phyloP scores from a whole-genome alignment of 192 early-diverging fungal species.

The Funneliformis mosseae region DNA sequence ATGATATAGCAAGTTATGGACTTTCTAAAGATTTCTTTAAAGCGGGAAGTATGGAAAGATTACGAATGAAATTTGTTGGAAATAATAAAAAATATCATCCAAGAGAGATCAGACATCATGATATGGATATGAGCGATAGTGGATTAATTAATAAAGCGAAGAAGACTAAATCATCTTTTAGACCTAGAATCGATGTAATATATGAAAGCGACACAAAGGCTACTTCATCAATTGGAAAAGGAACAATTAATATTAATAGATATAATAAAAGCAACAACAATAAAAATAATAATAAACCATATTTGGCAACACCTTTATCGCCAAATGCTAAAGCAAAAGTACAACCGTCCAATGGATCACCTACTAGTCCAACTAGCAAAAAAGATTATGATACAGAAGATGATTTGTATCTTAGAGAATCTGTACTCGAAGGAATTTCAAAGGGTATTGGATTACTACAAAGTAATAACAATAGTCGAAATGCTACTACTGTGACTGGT shows the following conservation, averaged over 20 bases:
- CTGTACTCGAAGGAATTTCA: slow-evolving; percentile 65
- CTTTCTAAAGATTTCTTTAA: slow-evolving; percentile 59
- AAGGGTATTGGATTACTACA: slow-evolving; percentile 59
- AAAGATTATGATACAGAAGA: slow-evolving; percentile 57
- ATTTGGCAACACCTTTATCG: slow-evolving; percentile 28
- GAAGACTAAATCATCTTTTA: not conserved
- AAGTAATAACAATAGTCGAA: slow-evolving; percentile 16
- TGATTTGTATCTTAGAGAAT: slow-evolving; percentile 58
- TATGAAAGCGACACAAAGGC: slow-evolving; percentile 4
- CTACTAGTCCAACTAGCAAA: slow-evolving; percentile 31
- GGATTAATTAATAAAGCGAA: slow-evolving; percentile 38
- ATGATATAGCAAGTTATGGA: slow-evolving; percentile 66
- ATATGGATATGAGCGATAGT: slow-evolving; percentile 43
- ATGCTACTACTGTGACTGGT: not conserved
- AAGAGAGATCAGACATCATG: slow-evolving; percentile 41
- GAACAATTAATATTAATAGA: not conserved
- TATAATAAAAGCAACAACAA: not conserved
- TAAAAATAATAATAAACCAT: slow-evolving; percentile 30
- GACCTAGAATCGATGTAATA: not conserved
- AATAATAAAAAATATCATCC: slow-evolving; percentile 40
- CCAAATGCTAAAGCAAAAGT: slow-evolving; percentile 29
- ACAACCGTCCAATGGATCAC: slow-evolving; percentile 44
- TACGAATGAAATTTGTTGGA: slow-evolving; percentile 49
- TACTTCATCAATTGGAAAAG: not conserved
- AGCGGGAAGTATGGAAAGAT: slow-evolving; percentile 56